These are phyloP conservation scores for Hypomyces rosellus DNA, from an alignment of 2,329 filamentous ascomycete genomes.

Conservation along the genomic window DNA sequence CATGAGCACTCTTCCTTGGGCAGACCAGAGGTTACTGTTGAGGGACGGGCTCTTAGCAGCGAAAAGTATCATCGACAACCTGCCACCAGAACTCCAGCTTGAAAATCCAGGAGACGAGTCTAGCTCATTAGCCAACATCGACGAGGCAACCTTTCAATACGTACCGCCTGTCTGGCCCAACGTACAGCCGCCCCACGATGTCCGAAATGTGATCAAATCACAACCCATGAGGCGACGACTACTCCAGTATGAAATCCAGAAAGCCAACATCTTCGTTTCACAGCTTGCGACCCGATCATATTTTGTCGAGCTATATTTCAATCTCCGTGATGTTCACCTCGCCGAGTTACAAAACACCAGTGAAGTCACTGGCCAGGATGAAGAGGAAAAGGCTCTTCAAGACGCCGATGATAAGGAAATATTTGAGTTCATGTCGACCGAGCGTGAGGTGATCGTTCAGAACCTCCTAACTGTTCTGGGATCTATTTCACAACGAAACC, in stretches of 20 bases:
- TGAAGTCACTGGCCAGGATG: constrained; percentile 21
- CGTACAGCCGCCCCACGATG: constrained; percentile 41
- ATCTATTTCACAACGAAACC: constrained; percentile 75
- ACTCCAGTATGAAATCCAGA: constrained; percentile 82
- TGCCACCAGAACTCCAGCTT: constrained; percentile 64
- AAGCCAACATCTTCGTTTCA: constrained; percentile 81
- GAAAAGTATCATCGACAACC: constrained; percentile 59
- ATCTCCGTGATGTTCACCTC: constrained; percentile 61
- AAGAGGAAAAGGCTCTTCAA: constrained; percentile 31
- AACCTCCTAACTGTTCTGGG: constrained; percentile 69
- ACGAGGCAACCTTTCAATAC: constrained; percentile 45
- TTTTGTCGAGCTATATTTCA: constrained; percentile 80
- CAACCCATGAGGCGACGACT: constrained; percentile 46
- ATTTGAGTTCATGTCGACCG: constrained; percentile 60
- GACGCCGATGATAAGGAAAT: constrained; percentile 42
- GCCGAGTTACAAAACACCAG: constrained; percentile 33
- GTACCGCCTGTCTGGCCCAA: constrained; percentile 44
- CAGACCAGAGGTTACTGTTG: constrained; percentile 67
- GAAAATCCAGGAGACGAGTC: constrained; percentile 32
- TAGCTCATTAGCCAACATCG: constrained; percentile 33
- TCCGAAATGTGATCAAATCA: constrained; percentile 43
- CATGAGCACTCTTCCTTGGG: constrained; percentile 69
- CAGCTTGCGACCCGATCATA: constrained; percentile 77
- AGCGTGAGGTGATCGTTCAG: constrained; percentile 75
- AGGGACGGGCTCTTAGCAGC: constrained; percentile 64